These are phyloP conservation scores for Eutrema yunnanense DNA, from an alignment of 345 rosid species.

Conservation along the genomic window DNA sequence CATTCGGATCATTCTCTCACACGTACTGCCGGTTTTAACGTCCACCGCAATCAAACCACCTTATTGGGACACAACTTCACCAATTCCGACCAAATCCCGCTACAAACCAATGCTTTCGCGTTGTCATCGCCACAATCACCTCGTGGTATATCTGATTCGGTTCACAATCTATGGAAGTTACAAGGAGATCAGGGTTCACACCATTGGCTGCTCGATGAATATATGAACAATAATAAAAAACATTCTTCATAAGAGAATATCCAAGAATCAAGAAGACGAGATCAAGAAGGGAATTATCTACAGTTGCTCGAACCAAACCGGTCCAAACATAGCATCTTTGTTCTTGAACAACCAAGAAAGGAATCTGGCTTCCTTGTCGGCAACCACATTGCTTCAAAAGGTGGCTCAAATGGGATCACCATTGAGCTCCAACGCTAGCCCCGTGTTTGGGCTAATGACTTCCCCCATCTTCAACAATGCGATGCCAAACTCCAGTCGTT, in stretches of 20 bases:
- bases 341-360: not conserved
- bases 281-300: not conserved
- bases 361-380: constrained; percentile 37
- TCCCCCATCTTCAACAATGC: constrained; percentile 6
- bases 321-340: not conserved
- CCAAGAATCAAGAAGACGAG: not conserved
- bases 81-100: not conserved
- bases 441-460: constrained; percentile 20
- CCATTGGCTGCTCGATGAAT: not conserved
- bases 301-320: not conserved
- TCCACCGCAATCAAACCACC: constrained; percentile 2
- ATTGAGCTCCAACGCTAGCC: not conserved
- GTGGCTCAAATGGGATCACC: constrained; percentile 71
- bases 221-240: not conserved
- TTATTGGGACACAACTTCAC: constrained; percentile 5
- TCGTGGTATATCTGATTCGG: not conserved
- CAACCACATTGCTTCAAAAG: constrained; percentile 66
- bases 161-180: not conserved
- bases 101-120: not conserved
- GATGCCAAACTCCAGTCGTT: not conserved
- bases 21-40: constrained; percentile 15
- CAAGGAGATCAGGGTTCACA: not conserved
- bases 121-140: not conserved
- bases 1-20: not conserved
- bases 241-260: not conserved